A percentile compares a stretch with the other conserved stretches of the same genome.
These are phyloP conservation scores for Arthrobotrys sinensis DNA, from an alignment of 2,329 filamentous ascomycete genomes.

Conservation along the genomic window DNA sequence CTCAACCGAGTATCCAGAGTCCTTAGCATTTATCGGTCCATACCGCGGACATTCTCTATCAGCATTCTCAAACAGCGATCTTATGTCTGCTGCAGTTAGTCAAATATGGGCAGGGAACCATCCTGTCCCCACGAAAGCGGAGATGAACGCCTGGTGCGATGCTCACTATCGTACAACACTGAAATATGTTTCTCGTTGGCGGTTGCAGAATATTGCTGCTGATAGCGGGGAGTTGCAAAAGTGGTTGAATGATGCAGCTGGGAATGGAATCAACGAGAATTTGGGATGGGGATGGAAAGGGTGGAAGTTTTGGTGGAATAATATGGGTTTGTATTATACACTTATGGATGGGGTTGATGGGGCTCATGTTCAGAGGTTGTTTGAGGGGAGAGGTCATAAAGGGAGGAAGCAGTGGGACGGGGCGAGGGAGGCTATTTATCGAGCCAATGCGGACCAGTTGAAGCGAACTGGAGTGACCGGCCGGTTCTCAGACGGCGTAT, in stretches of 20 bases:
- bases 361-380: constrained; percentile 66
- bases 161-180: constrained; percentile 23
- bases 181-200: constrained; percentile 12
- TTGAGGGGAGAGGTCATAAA: constrained; percentile 65
- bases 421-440: constrained; percentile 64
- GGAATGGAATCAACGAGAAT: constrained; percentile 65
- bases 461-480: too few relatives aligned
- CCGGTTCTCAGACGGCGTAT: too few relatives aligned
- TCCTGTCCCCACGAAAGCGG: constrained; percentile 62
- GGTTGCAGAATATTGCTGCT: constrained; percentile 29
- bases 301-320: constrained; percentile 67
- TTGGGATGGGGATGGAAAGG: constrained; percentile 66
- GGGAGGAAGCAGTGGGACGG: constrained; percentile 65
- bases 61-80: constrained; percentile 65
- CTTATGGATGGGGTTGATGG: constrained; percentile 66
- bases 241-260: constrained; percentile 66
- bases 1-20: constrained; percentile 64
- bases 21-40: constrained; percentile 66
- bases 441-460: constrained; percentile 16
- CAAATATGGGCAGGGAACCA: constrained; percentile 66
- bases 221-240: constrained; percentile 58
- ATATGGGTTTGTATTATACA: constrained; percentile 65
- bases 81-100: constrained; percentile 65
- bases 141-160: constrained; percentile 65
- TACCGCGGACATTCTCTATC: constrained; percentile 59